A percentile compares a stretch with the other conserved stretches of the same genome.
phyloP scores from a whole-genome alignment of 148 eudicot species.

The Rhododendron kiyosumense region DNA sequence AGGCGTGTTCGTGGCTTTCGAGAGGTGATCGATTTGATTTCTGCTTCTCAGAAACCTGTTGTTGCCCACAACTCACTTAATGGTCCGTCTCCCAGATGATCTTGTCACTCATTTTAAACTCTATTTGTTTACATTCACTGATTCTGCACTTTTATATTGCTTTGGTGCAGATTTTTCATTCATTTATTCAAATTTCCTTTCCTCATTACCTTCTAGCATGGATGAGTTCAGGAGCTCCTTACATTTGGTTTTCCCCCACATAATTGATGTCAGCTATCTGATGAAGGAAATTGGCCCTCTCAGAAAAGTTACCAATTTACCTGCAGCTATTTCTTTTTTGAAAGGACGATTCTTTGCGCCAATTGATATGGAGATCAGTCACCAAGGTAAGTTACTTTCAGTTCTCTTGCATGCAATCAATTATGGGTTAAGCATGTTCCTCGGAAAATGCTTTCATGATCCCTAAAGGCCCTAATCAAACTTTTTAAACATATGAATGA shows the following conservation, averaged over 20 bases:
- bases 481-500: background rate
- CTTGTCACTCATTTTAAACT: slow-evolving; percentile 1
- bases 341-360: slow-evolving; percentile 63
- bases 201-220: slow-evolving; percentile 62
- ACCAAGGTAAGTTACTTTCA: slow-evolving; percentile 46
- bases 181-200: slow-evolving; percentile 76
- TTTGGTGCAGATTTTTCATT: slow-evolving; percentile 65
- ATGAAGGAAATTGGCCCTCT: slow-evolving; percentile 62
- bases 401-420: background rate
- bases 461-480: background rate
- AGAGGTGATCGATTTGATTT: slow-evolving; percentile 88
- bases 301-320: slow-evolving; percentile 44
- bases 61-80: slow-evolving; percentile 80
- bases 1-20: slow-evolving; percentile 76
- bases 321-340: slow-evolving; percentile 67
- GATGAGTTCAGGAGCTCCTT: slow-evolving; percentile 64
- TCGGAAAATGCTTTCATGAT: background rate
- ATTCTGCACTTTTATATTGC: background rate
- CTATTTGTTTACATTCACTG: background rate
- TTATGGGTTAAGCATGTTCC: background rate
- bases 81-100: slow-evolving; percentile 39
- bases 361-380: slow-evolving; percentile 55
- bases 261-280: slow-evolving; percentile 68
- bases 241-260: slow-evolving; percentile 47
- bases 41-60: slow-evolving; percentile 84